These are phyloP conservation scores for Oenanthe javanica DNA, from an alignment of 140 eudicot genomes.

Conservation along the genomic window DNA sequence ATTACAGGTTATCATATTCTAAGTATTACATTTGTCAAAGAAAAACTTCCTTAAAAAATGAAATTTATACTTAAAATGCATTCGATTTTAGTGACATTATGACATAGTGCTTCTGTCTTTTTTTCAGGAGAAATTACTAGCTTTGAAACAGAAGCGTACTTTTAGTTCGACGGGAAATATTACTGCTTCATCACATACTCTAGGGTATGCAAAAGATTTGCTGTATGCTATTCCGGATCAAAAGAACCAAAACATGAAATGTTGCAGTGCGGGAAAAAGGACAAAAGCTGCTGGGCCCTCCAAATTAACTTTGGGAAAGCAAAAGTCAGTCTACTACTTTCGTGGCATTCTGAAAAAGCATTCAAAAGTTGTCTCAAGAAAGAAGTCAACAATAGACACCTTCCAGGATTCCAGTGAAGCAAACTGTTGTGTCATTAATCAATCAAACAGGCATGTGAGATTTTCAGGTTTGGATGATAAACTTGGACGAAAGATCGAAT, in stretches of 20 bases:
- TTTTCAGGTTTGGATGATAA: constrained; percentile 14
- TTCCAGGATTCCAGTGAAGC: not conserved
- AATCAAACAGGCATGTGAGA: constrained; percentile 10
- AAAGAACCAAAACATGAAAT: constrained; percentile 10
- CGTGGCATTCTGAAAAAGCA: constrained; percentile 16
- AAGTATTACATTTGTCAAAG: not conserved
- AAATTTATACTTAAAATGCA: not conserved
- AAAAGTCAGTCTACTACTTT: constrained; percentile 4
- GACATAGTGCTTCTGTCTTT: constrained; percentile 5
- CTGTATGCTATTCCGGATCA: constrained; percentile 2
- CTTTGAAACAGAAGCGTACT: constrained; percentile 7
- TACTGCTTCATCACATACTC: not conserved
- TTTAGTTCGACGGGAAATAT: not conserved
- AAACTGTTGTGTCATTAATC: constrained; percentile 7
- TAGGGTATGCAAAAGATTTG: constrained; percentile 6
- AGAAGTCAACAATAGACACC: constrained; percentile 5
- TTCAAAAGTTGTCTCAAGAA: not conserved
- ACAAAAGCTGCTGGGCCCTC: not conserved
- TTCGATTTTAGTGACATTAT: not conserved
- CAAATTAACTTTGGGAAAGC: not conserved
- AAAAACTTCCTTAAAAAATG: not conserved
- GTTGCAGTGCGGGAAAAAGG: constrained; percentile 12
- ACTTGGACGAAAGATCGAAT: constrained; percentile 13
- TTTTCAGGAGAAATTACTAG: constrained; percentile 17
- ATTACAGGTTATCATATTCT: not conserved